Conservation (phyloP, 176 grass and related monocot species). For the Raddia guianensis region DNA sequence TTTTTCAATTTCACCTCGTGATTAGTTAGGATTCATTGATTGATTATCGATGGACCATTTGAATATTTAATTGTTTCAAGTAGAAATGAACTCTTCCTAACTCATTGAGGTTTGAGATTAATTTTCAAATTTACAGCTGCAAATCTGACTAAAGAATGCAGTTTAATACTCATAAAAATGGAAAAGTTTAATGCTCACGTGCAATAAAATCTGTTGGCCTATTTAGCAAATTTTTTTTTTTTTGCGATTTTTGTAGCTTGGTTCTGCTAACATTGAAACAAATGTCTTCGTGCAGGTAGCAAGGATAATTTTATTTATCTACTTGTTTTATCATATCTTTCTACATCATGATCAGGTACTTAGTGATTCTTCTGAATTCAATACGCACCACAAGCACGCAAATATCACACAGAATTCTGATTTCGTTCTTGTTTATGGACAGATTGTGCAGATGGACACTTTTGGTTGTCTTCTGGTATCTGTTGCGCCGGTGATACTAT, state of each 20-base stretch:
- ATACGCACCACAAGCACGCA: background rate
- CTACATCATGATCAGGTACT: constrained; percentile 81
- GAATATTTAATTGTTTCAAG: background rate
- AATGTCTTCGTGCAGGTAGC: constrained; percentile 63
- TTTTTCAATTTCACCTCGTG: background rate
- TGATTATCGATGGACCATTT: background rate
- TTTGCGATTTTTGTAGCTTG: background rate
- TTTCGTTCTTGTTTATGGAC: constrained; percentile 20
- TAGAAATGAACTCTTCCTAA: background rate
- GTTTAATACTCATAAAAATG: background rate
- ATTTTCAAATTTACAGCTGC: background rate
- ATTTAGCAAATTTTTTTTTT: background rate
- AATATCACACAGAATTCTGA: constrained; percentile 19
- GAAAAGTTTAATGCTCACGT: background rate
- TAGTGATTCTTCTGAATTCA: constrained; percentile 3
- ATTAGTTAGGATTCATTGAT: background rate
- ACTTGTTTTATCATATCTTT: constrained; percentile 87
- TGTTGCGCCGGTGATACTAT: constrained; percentile 60
- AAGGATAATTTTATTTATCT: constrained; percentile 84
- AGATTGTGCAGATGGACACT: constrained; percentile 78
- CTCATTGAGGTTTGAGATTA: background rate
- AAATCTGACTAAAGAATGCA: constrained; percentile 3
- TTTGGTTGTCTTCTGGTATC: constrained; percentile 68
- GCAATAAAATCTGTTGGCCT: background rate
- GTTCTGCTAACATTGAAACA: constrained; percentile 24